Percentiles rank a stretch among this genome's conserved stretches.
Evolutionary conservation across 176 grass and related monocot genomes (phyloP).

Genomic region (Oropetium thomaeum): DNA sequence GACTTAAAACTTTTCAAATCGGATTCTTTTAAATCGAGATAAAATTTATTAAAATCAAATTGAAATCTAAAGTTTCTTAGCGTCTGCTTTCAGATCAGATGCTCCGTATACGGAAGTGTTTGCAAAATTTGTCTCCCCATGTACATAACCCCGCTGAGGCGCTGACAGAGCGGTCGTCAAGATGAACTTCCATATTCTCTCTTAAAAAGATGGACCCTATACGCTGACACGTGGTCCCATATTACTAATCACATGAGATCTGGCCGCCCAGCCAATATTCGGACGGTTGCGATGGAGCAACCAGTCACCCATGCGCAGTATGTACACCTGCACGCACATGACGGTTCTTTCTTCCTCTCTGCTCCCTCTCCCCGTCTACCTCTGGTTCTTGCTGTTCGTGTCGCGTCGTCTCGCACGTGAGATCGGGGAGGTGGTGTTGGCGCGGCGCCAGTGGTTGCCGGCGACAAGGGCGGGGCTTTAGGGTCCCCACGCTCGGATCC

Average conservation of each 20-base stretch:
- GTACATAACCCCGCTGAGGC: no score
- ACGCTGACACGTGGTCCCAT: neutral
- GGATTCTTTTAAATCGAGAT: no score
- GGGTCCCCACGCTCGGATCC: slow-evolving; percentile 36
- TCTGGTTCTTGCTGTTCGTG: slow-evolving; percentile 5
- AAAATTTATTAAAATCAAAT: no score
- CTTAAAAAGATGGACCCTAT: no score
- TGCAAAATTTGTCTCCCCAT: no score
- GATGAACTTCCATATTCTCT: no score
- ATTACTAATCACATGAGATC: neutral
- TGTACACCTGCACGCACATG: neutral
- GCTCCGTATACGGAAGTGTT: no score
- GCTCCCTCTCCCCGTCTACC: neutral
- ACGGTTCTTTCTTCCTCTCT: neutral
- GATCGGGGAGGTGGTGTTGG: slow-evolving; percentile 27
- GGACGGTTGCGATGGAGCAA: slow-evolving; percentile 6
- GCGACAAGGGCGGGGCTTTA: slow-evolving; percentile 27
- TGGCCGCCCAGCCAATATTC: neutral
- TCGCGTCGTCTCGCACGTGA: slow-evolving; percentile 18
- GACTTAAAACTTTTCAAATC: no score
- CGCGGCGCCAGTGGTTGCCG: neutral
- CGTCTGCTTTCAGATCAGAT: no score
- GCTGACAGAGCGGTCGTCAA: no score
- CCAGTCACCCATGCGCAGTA: neutral
- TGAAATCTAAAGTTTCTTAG: no score